phyloP scores from a whole-genome alignment of 192 early-diverging fungal species.

The Ambispora gerdemannii region DNA sequence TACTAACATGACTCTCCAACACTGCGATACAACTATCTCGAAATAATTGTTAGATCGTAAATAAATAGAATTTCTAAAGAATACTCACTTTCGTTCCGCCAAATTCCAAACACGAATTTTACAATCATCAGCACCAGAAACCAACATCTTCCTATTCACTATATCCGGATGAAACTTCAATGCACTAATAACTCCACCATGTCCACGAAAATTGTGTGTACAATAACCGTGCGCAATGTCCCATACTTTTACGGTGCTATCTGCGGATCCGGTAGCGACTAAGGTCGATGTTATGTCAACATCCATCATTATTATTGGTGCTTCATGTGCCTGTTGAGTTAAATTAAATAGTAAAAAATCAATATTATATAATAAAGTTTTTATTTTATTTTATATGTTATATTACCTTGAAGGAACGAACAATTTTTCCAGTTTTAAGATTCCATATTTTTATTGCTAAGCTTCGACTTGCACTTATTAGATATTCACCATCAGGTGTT shows the following conservation, averaged over 20 bases:
- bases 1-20: constrained; percentile 82
- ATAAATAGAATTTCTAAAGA: background rate
- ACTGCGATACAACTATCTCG: constrained; percentile 60
- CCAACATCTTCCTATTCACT: constrained; percentile 59
- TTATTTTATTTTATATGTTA: background rate
- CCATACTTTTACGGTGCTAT: constrained; percentile 94
- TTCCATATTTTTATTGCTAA: constrained; percentile 79
- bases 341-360: background rate
- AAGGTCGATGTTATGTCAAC: constrained; percentile 86
- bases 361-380: background rate
- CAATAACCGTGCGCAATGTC: constrained; percentile 89
- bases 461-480: constrained; percentile 81
- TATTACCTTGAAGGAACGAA: constrained; percentile 64
- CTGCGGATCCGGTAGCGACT: constrained; percentile 95
- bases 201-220: constrained; percentile 95
- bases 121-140: constrained; percentile 90
- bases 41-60: background rate
- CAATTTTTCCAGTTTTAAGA: constrained; percentile 52
- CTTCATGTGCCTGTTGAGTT: constrained; percentile 75
- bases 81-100: constrained; percentile 57
- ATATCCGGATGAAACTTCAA: constrained; percentile 80
- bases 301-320: constrained; percentile 89
- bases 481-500: constrained; percentile 68
- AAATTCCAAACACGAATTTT: constrained; percentile 91
- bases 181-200: constrained; percentile 79